Conservation (phyloP, 1,284 basidiomycete genomes). For the Blastosporella zonata region DNA sequence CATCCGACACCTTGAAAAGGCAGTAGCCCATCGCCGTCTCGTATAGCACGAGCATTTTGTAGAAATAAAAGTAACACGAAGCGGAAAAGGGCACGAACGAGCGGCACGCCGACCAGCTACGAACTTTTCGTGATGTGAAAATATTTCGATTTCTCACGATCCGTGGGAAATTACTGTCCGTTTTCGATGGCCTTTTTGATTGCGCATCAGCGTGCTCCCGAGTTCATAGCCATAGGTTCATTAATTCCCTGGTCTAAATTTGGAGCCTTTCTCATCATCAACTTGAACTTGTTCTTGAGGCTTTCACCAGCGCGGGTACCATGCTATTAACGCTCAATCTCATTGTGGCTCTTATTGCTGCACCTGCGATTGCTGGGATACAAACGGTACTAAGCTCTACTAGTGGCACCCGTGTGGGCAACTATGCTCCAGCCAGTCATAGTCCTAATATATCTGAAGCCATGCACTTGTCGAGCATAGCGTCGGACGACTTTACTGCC, state of each 20-base stretch:
- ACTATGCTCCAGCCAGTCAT: not conserved
- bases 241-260: no score
- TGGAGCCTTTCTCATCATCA: no score
- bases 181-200: no score
- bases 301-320: no score
- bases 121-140: constrained; percentile 17
- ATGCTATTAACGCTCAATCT: not conserved
- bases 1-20: constrained; percentile 94
- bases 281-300: no score
- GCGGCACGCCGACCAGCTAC: constrained; percentile 1
- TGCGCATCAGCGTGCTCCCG: no score
- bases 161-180: constrained; percentile 12
- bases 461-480: constrained; percentile 31
- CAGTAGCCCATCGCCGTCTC: constrained; percentile 93
- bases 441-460: constrained; percentile 7
- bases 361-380: constrained; percentile 8
- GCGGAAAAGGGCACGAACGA: not conserved
- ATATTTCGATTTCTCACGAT: constrained; percentile 19
- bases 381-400: constrained; percentile 8
- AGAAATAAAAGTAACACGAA: not conserved
- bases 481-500: constrained; percentile 37
- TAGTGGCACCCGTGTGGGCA: not conserved
- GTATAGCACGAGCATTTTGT: constrained; percentile 76
- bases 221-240: no score
- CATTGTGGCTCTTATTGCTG: constrained; percentile 3